Evolutionary conservation across 169 alveolate species (phyloP).

Genomic region (Plasmodium knowlesi): DNA sequence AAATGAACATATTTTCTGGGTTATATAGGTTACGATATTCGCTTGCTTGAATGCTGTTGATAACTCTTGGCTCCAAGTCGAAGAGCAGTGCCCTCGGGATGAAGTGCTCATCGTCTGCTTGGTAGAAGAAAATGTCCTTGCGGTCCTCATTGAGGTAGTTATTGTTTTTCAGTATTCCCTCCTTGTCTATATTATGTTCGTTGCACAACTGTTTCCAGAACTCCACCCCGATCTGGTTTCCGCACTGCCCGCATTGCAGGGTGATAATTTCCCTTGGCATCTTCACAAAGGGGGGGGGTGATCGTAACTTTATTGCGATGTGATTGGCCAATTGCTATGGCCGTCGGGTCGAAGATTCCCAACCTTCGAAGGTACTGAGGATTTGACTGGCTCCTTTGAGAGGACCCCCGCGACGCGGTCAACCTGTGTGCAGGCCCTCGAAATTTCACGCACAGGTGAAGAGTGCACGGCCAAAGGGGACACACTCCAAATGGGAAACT

Average conservation of each 20-base stretch:
- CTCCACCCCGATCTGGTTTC: conserved; percentile 99
- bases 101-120: conserved; percentile 92
- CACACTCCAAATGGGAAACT: not conserved
- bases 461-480: not conserved
- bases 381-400: not conserved
- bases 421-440: not conserved
- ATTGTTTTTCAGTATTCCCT: conserved; percentile 82
- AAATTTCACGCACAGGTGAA: not conserved
- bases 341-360: not conserved
- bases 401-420: not conserved
- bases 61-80: conserved; percentile 99
- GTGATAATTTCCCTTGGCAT: conserved; percentile 99
- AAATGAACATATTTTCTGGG: conserved; percentile 97
- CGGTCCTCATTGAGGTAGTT: conserved; percentile 92
- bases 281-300: not conserved
- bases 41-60: conserved; percentile 83
- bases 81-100: conserved; percentile 97
- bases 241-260: conserved; percentile 99
- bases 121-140: conserved; percentile 98
- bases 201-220: conserved; percentile 98
- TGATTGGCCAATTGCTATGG: not conserved
- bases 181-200: conserved; percentile 97
- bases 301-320: not conserved
- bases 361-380: not conserved
- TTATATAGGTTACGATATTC: conserved; percentile 94